Percentiles rank a stretch among this genome's conserved stretches.
phyloP scores from a whole-genome alignment of 352 stramenopile genomes.

The Peronosclerospora sorghi region DNA sequence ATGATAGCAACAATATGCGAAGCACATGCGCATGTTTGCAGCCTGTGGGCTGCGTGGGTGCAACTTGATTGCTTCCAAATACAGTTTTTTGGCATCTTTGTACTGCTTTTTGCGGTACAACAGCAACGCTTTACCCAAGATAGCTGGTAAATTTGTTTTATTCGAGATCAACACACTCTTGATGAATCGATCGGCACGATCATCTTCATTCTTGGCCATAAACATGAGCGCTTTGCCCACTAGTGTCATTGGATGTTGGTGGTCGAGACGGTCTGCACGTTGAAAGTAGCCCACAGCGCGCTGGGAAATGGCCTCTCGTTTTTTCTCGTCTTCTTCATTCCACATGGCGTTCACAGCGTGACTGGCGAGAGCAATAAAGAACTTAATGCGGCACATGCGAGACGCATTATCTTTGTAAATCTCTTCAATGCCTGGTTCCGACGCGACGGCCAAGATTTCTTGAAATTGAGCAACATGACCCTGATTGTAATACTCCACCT shows the following conservation, averaged over 20 bases:
- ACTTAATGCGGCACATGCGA: slow-evolving; percentile 81
- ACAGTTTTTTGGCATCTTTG: slow-evolving; percentile 86
- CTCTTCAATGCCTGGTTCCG: slow-evolving; percentile 72
- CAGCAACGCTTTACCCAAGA: slow-evolving; percentile 77
- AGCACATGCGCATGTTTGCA: slow-evolving; percentile 89
- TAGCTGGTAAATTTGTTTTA: slow-evolving; percentile 80
- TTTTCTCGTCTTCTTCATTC: slow-evolving; percentile 85
- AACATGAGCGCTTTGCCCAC: slow-evolving; percentile 89
- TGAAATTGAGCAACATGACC: slow-evolving; percentile 70
- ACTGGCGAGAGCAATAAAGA: slow-evolving; percentile 79
- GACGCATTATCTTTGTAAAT: slow-evolving; percentile 84
- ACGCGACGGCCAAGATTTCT: slow-evolving; percentile 75
- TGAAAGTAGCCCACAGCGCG: slow-evolving; percentile 80
- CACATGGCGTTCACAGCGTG: slow-evolving; percentile 84
- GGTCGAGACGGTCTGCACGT: slow-evolving; percentile 78
- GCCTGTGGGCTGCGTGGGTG: slow-evolving; percentile 87
- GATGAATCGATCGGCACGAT: slow-evolving; percentile 85
- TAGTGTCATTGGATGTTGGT: slow-evolving; percentile 84
- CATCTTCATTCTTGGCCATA: slow-evolving; percentile 87
- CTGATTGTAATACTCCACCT: slow-evolving; percentile 87
- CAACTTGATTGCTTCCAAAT: slow-evolving; percentile 89
- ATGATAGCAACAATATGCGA: slow-evolving; percentile 94
- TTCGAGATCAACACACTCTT: slow-evolving; percentile 87
- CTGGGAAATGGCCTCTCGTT: slow-evolving; percentile 67
- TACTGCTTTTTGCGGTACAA: slow-evolving; percentile 85